These are phyloP conservation scores for Lodderomyces beijingensis DNA, from an alignment of 1,139 yeast genomes.

Conservation along the genomic window DNA sequence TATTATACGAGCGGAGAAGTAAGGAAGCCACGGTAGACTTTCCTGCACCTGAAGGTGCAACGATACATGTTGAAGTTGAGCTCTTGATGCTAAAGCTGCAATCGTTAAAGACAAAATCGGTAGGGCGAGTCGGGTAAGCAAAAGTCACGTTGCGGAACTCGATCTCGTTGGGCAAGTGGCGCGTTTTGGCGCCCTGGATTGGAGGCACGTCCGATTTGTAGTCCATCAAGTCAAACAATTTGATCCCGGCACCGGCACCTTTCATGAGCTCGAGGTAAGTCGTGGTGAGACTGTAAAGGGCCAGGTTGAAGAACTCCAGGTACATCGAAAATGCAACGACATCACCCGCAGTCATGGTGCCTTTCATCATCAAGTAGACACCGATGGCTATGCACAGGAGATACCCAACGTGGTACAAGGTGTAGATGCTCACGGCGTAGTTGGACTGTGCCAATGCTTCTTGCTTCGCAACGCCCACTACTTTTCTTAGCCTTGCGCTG, in stretches of 20 bases:
- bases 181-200: conserved; percentile 30
- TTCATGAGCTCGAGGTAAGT: conserved; percentile 54
- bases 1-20: conserved; percentile 63
- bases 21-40: conserved; percentile 80
- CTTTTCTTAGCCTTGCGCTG: conserved; percentile 37
- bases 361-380: conserved; percentile 39
- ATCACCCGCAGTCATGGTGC: conserved; percentile 44
- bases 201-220: conserved; percentile 42
- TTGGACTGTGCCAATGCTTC: conserved; percentile 49
- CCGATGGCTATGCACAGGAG: conserved; percentile 45
- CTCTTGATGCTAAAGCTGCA: conserved; percentile 57
- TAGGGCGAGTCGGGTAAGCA: conserved; percentile 85
- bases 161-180: conserved; percentile 49
- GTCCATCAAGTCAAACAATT: conserved; percentile 44
- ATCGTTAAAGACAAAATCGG: conserved; percentile 62
- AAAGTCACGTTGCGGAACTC: conserved; percentile 65
- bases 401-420: conserved; percentile 44
- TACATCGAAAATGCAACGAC: conserved; percentile 49
- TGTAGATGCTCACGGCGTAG: conserved; percentile 42
- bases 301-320: conserved; percentile 47
- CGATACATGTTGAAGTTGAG: conserved; percentile 82
- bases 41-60: conserved; percentile 92
- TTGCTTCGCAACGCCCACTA: conserved; percentile 39
- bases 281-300: conserved; percentile 45
- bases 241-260: conserved; percentile 53